These are phyloP conservation scores for Emergomyces orientalis DNA, from an alignment of 2,329 filamentous ascomycete genomes.

Conservation along the genomic window DNA sequence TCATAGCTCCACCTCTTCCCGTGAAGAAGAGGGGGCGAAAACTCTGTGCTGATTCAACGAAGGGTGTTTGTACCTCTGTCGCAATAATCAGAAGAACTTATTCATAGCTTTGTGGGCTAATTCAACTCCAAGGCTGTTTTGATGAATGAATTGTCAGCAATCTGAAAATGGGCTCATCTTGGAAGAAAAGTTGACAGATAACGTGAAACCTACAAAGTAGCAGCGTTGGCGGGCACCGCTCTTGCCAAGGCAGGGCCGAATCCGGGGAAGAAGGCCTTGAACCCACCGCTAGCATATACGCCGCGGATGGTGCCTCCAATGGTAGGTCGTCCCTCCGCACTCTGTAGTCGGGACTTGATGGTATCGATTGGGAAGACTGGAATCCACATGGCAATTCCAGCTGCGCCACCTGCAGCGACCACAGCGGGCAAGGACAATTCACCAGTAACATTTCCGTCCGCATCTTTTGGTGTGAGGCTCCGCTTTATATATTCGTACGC, in stretches of 20 bases:
- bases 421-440: constrained; percentile 74
- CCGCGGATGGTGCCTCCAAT: constrained; percentile 70
- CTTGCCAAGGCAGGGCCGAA: constrained; percentile 86
- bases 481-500: constrained; percentile 96
- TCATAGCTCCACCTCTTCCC: background rate
- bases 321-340: constrained; percentile 73
- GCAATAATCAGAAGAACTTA: constrained; percentile 33
- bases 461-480: constrained; percentile 71
- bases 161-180: background rate
- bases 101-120: constrained; percentile 44
- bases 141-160: constrained; percentile 12
- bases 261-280: constrained; percentile 93
- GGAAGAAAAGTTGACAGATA: background rate
- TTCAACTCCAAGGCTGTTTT: constrained; percentile 38
- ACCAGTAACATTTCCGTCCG: constrained; percentile 61
- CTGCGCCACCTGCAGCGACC: constrained; percentile 76
- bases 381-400: constrained; percentile 98
- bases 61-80: background rate
- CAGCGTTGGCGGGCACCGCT: constrained; percentile 91
- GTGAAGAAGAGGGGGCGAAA: background rate
- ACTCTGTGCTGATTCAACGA: background rate
- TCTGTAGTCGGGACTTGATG: constrained; percentile 89
- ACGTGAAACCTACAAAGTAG: constrained; percentile 57
- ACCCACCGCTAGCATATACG: constrained; percentile 72
- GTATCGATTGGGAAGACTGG: constrained; percentile 97